Percentiles rank a stretch among this genome's conserved stretches.
phyloP scores from a whole-genome alignment of 2,329 filamentous ascomycete genomes.

The Chrysosporium keratinophilum region DNA sequence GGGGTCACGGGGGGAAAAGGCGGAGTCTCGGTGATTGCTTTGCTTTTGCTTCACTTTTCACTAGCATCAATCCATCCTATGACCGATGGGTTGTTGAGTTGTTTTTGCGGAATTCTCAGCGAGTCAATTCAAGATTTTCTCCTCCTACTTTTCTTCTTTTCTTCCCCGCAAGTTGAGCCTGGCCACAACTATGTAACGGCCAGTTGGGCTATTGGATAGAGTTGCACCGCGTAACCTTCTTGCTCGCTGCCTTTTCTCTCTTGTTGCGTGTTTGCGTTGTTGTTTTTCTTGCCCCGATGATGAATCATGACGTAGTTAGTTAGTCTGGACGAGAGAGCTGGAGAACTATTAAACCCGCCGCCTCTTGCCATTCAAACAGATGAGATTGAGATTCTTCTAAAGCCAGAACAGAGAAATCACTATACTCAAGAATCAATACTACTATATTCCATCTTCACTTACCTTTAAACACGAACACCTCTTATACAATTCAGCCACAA shows the following conservation, averaged over 20 bases:
- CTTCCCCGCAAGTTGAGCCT: neutral
- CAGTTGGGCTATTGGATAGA: neutral
- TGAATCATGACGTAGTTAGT: constrained; percentile 9
- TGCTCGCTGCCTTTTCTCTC: neutral
- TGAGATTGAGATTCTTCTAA: neutral
- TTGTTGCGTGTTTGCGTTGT: neutral
- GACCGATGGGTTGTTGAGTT: too few species aligned
- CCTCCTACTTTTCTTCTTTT: neutral
- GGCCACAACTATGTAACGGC: too few species aligned
- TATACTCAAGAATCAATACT: neutral
- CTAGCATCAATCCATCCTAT: too few species aligned
- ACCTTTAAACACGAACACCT: neutral
- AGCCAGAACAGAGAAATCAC: neutral
- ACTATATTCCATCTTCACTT: neutral
- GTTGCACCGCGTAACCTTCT: neutral
- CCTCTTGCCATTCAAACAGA: neutral
- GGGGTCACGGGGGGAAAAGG: neutral
- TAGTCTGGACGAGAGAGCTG: neutral
- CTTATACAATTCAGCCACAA: constrained; percentile 5
- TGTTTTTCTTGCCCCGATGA: neutral
- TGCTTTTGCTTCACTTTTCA: neutral
- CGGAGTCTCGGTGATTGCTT: neutral
- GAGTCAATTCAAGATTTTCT: neutral
- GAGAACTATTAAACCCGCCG: neutral
- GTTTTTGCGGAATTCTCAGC: neutral